phyloP scores from a whole-genome alignment of 1,284 basidiomycete species.

The Peniophora sp. region DNA sequence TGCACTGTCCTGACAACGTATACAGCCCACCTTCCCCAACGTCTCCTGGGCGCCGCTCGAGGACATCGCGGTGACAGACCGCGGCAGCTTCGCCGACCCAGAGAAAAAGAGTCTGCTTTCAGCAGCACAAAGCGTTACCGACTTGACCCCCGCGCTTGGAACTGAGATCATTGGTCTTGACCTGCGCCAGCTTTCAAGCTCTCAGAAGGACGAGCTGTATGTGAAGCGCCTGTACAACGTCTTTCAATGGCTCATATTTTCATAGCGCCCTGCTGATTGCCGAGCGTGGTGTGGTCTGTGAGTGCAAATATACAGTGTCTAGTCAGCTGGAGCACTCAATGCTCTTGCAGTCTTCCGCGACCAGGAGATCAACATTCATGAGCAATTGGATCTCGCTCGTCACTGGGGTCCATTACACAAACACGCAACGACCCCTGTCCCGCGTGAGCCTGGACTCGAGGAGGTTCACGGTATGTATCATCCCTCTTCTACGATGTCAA shows the following conservation, averaged over 20 bases:
- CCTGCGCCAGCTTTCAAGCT: constrained; percentile 46
- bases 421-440: constrained; percentile 75
- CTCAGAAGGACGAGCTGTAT: constrained; percentile 64
- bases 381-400: constrained; percentile 66
- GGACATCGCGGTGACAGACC: constrained; percentile 53
- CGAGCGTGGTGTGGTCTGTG: constrained; percentile 64
- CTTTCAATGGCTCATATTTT: constrained; percentile 4
- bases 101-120: constrained; percentile 47
- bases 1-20: not conserved
- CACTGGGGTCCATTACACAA: constrained; percentile 78
- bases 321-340: constrained; percentile 8
- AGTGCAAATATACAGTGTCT: constrained; percentile 17
- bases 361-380: constrained; percentile 60
- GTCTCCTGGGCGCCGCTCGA: constrained; percentile 57
- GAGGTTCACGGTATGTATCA: constrained; percentile 73
- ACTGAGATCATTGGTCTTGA: constrained; percentile 60
- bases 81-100: constrained; percentile 53
- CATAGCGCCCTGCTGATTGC: constrained; percentile 57
- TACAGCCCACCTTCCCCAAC: constrained; percentile 58
- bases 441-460: constrained; percentile 62
- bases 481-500: constrained; percentile 6
- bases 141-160: constrained; percentile 57
- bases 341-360: constrained; percentile 53
- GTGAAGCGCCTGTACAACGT: constrained; percentile 11
- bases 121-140: constrained; percentile 50